phyloP scores from a whole-genome alignment of 2,329 filamentous ascomycete genomes.

The Sclerotiophoma versabilis region DNA sequence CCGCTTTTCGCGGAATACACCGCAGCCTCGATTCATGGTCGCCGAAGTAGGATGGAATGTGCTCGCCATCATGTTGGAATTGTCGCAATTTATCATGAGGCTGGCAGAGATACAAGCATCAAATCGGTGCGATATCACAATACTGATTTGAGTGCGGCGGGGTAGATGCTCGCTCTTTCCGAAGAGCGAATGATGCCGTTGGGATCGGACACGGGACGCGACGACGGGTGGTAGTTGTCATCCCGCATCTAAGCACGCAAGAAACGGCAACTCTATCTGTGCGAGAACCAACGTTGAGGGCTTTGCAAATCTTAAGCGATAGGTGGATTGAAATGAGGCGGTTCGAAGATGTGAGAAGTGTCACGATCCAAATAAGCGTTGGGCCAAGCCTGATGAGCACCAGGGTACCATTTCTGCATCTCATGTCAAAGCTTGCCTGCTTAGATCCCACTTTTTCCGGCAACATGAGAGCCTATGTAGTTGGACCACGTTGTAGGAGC shows the following conservation, averaged over 20 bases:
- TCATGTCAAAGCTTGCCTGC: too few species aligned
- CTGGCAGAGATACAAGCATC: not conserved
- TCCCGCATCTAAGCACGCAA: slow-evolving; percentile 5
- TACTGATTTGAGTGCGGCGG: slow-evolving; percentile 1
- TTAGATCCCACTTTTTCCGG: too few species aligned
- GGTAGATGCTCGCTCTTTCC: slow-evolving; percentile 12
- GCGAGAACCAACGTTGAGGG: not conserved
- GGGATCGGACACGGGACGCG: slow-evolving; percentile 12
- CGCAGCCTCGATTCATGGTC: not conserved
- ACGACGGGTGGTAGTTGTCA: slow-evolving; percentile 4
- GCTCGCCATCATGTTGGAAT: not conserved
- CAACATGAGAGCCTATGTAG: not conserved
- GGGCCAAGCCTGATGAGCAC: not conserved
- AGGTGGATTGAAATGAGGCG: not conserved
- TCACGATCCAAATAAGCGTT: slow-evolving; percentile 8
- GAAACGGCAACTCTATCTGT: not conserved
- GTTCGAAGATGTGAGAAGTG: not conserved
- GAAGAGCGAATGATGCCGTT: slow-evolving; percentile 9
- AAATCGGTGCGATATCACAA: slow-evolving; percentile 10
- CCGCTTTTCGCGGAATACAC: not conserved
- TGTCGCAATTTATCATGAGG: not conserved
- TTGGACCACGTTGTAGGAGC: not conserved
- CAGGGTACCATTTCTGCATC: too few species aligned
- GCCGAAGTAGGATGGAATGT: not conserved
- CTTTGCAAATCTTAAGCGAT: not conserved